Conservation (phyloP, 805 yeast species). For the Lipomyces japonicus region DNA sequence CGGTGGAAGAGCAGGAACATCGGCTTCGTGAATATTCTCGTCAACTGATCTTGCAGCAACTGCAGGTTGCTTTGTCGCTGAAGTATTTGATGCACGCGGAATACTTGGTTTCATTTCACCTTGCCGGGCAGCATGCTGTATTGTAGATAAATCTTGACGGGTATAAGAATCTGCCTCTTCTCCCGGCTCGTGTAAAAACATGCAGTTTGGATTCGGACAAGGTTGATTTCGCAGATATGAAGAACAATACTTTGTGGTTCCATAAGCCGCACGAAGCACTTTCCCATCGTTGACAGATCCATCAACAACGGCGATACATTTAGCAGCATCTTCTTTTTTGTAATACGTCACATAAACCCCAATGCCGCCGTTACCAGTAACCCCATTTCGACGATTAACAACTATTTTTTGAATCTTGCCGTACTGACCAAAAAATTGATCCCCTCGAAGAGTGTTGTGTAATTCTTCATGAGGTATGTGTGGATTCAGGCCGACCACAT, state of each 20-base stretch:
- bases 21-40: constrained; percentile 29
- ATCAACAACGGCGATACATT: constrained; percentile 85
- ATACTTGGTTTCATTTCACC: constrained; percentile 30
- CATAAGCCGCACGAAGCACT: constrained; percentile 83
- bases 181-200: constrained; percentile 98
- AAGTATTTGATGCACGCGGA: constrained; percentile 1
- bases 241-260: constrained; percentile 98
- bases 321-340: constrained; percentile 89
- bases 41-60: constrained; percentile 5
- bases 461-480: constrained; percentile 80
- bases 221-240: constrained; percentile 90
- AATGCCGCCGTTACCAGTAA: constrained; percentile 64
- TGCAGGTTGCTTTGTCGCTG: background rate
- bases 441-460: constrained; percentile 76
- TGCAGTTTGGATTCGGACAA: constrained; percentile 97
- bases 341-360: constrained; percentile 96
- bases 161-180: constrained; percentile 98
- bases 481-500: constrained; percentile 92
- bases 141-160: constrained; percentile 78
- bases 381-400: constrained; percentile 69
- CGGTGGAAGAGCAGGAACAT: constrained; percentile 57
- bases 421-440: constrained; percentile 96
- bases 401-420: constrained; percentile 94
- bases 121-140: constrained; percentile 44
- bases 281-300: constrained; percentile 92